Conservation (phyloP, 2,329 filamentous ascomycete species). For the Dendrostoma leiphaemia region DNA sequence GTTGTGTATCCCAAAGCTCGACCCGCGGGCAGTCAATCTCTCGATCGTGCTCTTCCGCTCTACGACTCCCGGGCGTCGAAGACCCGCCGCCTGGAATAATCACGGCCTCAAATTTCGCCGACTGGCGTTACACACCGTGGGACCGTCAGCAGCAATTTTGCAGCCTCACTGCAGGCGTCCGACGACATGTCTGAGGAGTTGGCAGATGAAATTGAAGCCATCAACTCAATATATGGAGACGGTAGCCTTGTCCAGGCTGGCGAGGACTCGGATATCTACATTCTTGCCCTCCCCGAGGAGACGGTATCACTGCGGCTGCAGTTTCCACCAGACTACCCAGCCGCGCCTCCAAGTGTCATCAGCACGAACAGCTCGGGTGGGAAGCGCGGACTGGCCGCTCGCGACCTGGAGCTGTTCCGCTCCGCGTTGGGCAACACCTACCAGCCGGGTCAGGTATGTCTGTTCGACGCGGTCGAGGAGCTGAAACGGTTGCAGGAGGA, state of each 20-base stretch:
- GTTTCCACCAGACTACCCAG: conserved; percentile 75
- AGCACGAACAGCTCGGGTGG: conserved; percentile 78
- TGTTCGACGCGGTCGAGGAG: conserved; percentile 89
- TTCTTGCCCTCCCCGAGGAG: conserved; percentile 66
- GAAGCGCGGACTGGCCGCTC: conserved; percentile 68
- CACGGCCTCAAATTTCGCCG: neutral
- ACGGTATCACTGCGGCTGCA: conserved; percentile 55
- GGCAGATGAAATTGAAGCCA: conserved; percentile 72
- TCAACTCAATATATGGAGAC: conserved; percentile 81
- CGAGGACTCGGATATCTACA: conserved; percentile 44
- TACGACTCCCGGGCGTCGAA: no score
- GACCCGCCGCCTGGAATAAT: no score
- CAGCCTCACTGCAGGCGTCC: neutral
- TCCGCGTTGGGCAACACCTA: conserved; percentile 67
- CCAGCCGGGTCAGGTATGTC: conserved; percentile 72
- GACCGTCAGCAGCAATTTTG: neutral
- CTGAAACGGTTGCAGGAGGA: conserved; percentile 46
- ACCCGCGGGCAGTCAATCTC: no score
- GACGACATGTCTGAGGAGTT: conserved; percentile 56
- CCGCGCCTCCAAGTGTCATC: conserved; percentile 67
- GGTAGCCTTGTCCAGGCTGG: conserved; percentile 52
- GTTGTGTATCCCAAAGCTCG: no score
- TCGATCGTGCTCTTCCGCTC: no score
- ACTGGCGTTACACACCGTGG: no score
- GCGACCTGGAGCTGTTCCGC: conserved; percentile 67